A percentile compares a stretch with the other conserved stretches of the same genome.
These are phyloP conservation scores for Limonomyces culmigenus DNA, from an alignment of 1,284 basidiomycete species.

Conservation along the genomic window DNA sequence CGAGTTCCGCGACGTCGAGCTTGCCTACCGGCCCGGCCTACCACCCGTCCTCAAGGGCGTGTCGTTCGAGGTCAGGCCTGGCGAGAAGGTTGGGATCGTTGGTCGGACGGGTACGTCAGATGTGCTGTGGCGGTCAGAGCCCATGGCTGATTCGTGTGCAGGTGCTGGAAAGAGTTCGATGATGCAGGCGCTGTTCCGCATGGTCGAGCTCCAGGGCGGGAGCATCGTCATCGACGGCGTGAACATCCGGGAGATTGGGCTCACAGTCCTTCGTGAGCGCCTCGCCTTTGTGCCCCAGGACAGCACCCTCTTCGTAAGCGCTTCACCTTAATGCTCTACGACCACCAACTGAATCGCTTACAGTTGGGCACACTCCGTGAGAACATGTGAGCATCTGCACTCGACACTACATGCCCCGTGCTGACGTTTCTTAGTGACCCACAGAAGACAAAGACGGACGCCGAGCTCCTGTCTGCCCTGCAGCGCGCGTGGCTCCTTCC, in stretches of 20 bases:
- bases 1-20: constrained; percentile 39
- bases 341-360: constrained; percentile 6
- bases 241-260: constrained; percentile 12
- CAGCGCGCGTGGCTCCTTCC: constrained; percentile 14
- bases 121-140: constrained; percentile 7
- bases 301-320: constrained; percentile 13
- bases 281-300: constrained; percentile 26
- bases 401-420: too few relatives aligned
- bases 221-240: constrained; percentile 1
- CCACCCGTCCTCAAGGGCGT: constrained; percentile 59
- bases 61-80: constrained; percentile 42
- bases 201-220: constrained; percentile 1
- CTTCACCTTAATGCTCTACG: neutral
- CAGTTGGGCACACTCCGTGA: constrained; percentile 1
- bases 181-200: constrained; percentile 54
- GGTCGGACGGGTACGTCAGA: constrained; percentile 64
- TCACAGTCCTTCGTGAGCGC: constrained; percentile 19
- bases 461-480: constrained; percentile 33
- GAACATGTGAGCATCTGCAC: neutral
- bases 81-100: constrained; percentile 69
- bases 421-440: constrained; percentile 28
- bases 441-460: constrained; percentile 29
- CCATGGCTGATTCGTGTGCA: constrained; percentile 1
- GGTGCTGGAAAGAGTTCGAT: constrained; percentile 56
- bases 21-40: constrained; percentile 55